These are phyloP conservation scores for Penicillium decumbens DNA, from an alignment of 2,329 filamentous ascomycete genomes.

Conservation along the genomic window DNA sequence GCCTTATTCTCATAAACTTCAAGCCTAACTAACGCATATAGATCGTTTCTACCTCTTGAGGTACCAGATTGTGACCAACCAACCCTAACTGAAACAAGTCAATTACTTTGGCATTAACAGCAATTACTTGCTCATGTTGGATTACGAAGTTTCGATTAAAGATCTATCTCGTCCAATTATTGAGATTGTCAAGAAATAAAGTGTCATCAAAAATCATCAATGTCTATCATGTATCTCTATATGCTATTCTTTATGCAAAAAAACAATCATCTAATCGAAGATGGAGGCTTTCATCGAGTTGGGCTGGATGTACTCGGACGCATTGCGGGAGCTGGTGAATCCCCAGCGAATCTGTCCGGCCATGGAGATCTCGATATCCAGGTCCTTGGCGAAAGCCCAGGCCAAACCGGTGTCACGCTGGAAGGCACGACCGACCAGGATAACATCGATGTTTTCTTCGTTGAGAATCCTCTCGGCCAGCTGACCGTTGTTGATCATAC, in stretches of 20 bases:
- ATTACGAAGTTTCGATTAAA: no score
- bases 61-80: no score
- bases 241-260: conserved; percentile 4
- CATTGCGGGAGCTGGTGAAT: conserved; percentile 27
- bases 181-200: neutral
- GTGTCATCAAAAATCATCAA: neutral
- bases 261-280: conserved; percentile 22
- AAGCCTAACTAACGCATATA: no score
- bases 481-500: conserved; percentile 64
- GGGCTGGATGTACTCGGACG: conserved; percentile 25
- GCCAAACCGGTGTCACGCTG: conserved; percentile 25
- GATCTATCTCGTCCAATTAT: no score
- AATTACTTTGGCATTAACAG: no score
- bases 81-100: no score
- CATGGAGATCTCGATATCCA: conserved; percentile 30
- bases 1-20: no score
- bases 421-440: conserved; percentile 47
- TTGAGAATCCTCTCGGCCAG: conserved; percentile 61
- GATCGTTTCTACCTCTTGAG: no score
- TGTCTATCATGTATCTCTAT: conserved; percentile 4
- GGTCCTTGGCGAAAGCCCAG: conserved; percentile 28
- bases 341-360: conserved; percentile 32
- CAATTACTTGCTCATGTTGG: no score
- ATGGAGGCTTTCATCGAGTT: conserved; percentile 24
- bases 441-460: conserved; percentile 57